phyloP scores from a whole-genome alignment of 2,329 filamentous ascomycete genomes.

The Fusarium oligoseptatum region DNA sequence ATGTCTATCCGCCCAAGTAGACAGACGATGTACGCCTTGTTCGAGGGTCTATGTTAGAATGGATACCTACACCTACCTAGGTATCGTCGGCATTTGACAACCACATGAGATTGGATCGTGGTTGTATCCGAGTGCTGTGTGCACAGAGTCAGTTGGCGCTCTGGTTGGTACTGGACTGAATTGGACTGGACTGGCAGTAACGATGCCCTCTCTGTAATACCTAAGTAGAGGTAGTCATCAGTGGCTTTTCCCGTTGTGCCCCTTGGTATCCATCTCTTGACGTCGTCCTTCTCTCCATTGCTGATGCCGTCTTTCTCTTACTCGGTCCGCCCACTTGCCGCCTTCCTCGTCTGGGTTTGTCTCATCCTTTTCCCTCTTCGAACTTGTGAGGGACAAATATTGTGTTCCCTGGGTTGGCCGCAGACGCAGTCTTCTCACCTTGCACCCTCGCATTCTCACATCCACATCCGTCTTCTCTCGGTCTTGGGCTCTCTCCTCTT shows the following conservation, averaged over 20 bases:
- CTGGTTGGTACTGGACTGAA: neutral
- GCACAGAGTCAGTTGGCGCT: neutral
- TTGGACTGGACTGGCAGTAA: neutral
- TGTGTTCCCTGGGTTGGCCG: neutral
- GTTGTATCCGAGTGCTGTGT: neutral
- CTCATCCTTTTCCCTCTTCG: neutral
- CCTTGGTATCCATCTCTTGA: neutral
- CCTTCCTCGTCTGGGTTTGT: slow-evolving; percentile 5
- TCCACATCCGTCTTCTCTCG: neutral
- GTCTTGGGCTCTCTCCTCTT: neutral
- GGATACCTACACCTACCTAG: neutral
- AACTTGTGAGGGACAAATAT: slow-evolving; percentile 7
- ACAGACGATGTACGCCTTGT: neutral
- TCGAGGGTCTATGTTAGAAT: neutral
- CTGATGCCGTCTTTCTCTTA: neutral
- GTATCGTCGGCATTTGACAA: slow-evolving; percentile 9
- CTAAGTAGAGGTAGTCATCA: neutral
- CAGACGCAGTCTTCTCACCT: neutral
- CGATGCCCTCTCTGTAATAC: neutral
- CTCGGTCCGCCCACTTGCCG: slow-evolving; percentile 1
- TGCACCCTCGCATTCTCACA: neutral
- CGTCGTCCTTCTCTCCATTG: neutral
- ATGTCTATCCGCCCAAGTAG: neutral
- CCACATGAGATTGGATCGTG: slow-evolving; percentile 11
- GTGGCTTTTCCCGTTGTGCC: neutral